phyloP scores from a whole-genome alignment of 2,329 filamentous ascomycete genomes.

The Curvularia sp. region DNA sequence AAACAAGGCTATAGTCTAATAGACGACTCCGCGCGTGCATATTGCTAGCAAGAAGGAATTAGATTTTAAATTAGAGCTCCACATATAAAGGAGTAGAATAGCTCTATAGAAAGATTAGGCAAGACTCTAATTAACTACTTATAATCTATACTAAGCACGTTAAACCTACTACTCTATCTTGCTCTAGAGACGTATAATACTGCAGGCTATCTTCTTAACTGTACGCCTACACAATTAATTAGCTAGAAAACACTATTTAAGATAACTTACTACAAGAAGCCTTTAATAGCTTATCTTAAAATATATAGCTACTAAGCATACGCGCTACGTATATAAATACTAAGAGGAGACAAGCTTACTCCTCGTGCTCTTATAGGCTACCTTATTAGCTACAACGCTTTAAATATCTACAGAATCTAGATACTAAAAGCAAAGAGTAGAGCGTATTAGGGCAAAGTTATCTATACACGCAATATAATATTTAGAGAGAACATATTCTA shows the following conservation, averaged over 20 bases:
- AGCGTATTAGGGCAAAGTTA: conserved; percentile 1
- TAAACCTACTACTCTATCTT: conserved; percentile 13
- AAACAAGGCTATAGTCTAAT: conserved; percentile 10
- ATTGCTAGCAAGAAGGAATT: conserved; percentile 6
- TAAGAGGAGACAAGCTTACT: conserved; percentile 17
- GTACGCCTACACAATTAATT: conserved; percentile 16
- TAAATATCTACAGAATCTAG: conserved; percentile 27
- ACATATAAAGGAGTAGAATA: conserved; percentile 20
- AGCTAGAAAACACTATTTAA: conserved; percentile 29
- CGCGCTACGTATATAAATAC: conserved; percentile 14
- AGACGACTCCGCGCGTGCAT: conserved; percentile 6
- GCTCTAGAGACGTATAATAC: too few species aligned
- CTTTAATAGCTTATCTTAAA: too few species aligned
- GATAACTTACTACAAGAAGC: conserved; percentile 18
- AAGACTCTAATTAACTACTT: conserved; percentile 16
- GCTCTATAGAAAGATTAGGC: conserved; percentile 19
- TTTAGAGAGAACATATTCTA: conserved; percentile 1
- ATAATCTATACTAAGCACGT: conserved; percentile 10
- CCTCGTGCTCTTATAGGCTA: conserved; percentile 24
- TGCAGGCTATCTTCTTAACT: conserved; percentile 24
- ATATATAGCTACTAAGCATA: conserved; percentile 21
- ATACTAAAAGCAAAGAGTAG: conserved; percentile 1
- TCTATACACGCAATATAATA: background rate
- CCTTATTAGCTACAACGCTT: conserved; percentile 26
- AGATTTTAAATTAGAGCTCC: conserved; percentile 10